Percentiles rank a stretch among this genome's conserved stretches.
Conservation (phyloP, 1,139 yeast genomes). For the Kurtzmaniella quercitrusa region DNA sequence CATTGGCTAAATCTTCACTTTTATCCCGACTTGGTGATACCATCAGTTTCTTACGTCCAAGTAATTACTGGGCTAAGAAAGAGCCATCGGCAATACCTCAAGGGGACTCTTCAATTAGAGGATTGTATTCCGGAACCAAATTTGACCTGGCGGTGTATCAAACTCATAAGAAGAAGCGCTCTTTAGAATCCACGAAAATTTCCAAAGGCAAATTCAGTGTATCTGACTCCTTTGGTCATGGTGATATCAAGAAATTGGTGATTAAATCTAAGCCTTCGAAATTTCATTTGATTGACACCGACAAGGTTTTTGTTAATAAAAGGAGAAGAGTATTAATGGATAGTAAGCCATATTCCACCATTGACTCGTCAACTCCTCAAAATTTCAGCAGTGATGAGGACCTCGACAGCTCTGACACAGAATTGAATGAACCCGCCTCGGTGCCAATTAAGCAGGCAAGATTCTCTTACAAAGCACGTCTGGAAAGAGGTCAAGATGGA, state of each 20-base stretch:
- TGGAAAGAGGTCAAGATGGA: constrained; percentile 2
- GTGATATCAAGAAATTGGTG: constrained; percentile 31
- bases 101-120: constrained; percentile 5
- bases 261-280: constrained; percentile 41
- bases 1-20: constrained; percentile 19
- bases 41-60: constrained; percentile 28
- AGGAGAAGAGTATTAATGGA: constrained; percentile 26
- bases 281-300: constrained; percentile 42
- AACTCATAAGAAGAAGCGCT: constrained; percentile 4
- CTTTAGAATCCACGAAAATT: neutral
- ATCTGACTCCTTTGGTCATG: constrained; percentile 5
- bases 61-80: neutral
- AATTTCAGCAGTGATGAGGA: constrained; percentile 17
- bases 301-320: constrained; percentile 34
- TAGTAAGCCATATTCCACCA: constrained; percentile 4
- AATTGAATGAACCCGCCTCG: constrained; percentile 1
- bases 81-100: neutral
- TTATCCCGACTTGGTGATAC: constrained; percentile 35
- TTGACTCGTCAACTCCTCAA: constrained; percentile 14
- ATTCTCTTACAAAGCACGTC: constrained; percentile 14
- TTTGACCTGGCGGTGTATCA: neutral
- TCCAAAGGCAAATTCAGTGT: constrained; percentile 6
- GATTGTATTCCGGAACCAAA: constrained; percentile 8
- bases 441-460: constrained; percentile 5
- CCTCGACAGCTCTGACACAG: constrained; percentile 3